Percentiles rank a stretch among this genome's conserved stretches.
phyloP scores from a whole-genome alignment of 257 asterid genomes.

The Agastache rugosa region DNA sequence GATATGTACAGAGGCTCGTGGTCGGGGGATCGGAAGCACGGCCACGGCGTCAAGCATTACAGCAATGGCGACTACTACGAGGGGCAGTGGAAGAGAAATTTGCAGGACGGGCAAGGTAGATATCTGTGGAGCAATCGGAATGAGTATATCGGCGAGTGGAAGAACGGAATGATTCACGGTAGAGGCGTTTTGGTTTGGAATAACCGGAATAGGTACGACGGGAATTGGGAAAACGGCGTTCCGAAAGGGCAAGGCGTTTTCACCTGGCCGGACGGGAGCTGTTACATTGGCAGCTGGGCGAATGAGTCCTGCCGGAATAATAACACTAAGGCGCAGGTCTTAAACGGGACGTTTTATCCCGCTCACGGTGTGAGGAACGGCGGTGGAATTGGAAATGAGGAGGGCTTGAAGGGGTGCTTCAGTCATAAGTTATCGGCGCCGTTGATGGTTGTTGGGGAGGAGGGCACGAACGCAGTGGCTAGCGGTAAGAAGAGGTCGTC shows the following conservation, averaged over 20 bases:
- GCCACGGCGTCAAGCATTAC: conserved; percentile 60
- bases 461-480: conserved; percentile 33
- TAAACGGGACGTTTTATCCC: conserved; percentile 65
- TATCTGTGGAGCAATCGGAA: conserved; percentile 69
- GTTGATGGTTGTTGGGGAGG: conserved; percentile 56
- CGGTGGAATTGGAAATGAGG: conserved; percentile 29
- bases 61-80: conserved; percentile 68
- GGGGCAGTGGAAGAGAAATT: conserved; percentile 64
- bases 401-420: conserved; percentile 48
- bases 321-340: conserved; percentile 40
- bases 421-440: conserved; percentile 49
- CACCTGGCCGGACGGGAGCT: conserved; percentile 73
- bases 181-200: conserved; percentile 61
- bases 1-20: conserved; percentile 66
- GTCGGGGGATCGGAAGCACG: conserved; percentile 65
- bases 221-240: conserved; percentile 65
- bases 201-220: conserved; percentile 60
- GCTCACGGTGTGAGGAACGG: conserved; percentile 34
- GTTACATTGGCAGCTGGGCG: conserved; percentile 63
- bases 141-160: conserved; percentile 69
- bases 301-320: conserved; percentile 40
- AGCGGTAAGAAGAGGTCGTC: conserved; percentile 54
- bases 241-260: conserved; percentile 67
- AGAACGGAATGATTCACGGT: conserved; percentile 55
- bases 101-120: conserved; percentile 76